phyloP scores from a whole-genome alignment of 352 stramenopile genomes.

The Globisporangium takayamanum region DNA sequence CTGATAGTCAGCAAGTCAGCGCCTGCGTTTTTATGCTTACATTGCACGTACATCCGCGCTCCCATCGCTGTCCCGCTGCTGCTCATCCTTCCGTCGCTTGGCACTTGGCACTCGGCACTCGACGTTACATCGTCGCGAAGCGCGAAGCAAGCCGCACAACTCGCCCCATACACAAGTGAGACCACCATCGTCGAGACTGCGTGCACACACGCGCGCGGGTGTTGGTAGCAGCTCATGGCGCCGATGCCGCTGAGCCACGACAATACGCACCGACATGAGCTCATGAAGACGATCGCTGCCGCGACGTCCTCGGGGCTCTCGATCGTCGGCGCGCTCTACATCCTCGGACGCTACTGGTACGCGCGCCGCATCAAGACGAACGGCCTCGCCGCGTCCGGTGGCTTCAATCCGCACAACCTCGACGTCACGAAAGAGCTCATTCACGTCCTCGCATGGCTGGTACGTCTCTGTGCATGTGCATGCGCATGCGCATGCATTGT shows the following conservation, averaged over 20 bases:
- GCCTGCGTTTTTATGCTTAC: too few species aligned
- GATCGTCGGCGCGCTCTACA: constrained; percentile 77
- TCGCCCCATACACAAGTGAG: neutral
- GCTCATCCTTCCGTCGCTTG: too few species aligned
- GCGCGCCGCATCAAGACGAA: constrained; percentile 37
- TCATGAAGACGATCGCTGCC: constrained; percentile 44
- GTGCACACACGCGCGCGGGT: too few species aligned
- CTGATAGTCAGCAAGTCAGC: too few species aligned
- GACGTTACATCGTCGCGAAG: too few species aligned
- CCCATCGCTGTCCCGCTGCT: too few species aligned
- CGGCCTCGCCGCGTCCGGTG: constrained; percentile 14
- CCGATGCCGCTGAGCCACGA: constrained; percentile 4
- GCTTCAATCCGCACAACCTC: constrained; percentile 37
- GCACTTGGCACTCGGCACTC: too few species aligned
- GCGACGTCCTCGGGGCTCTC: constrained; percentile 71
- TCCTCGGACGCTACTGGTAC: constrained; percentile 80
- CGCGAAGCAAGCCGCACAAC: too few species aligned
- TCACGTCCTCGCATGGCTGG: constrained; percentile 78
- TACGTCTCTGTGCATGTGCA: constrained; percentile 11
- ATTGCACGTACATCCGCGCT: too few species aligned
- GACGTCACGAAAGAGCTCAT: constrained; percentile 85
- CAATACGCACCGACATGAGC: constrained; percentile 5
- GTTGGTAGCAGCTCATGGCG: constrained; percentile 1
- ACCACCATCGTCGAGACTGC: too few species aligned
- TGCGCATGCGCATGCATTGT: neutral